Base-by-base conservation (phyloP, 768 basidiomycete genomes). In the Leccinellum albellum region DNA sequence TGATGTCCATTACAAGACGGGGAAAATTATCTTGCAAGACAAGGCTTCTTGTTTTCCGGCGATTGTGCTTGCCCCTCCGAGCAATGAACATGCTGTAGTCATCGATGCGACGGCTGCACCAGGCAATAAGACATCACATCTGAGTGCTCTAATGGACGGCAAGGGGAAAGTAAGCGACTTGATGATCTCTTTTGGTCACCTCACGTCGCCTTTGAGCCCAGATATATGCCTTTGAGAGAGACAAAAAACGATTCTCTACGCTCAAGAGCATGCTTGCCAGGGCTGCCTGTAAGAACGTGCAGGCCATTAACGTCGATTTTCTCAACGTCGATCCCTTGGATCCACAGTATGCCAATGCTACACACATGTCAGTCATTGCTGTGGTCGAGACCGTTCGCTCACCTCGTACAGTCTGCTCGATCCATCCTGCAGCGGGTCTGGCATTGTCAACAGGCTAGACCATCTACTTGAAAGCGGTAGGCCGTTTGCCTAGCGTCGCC, bases 21-120 rank as follows among this genome's bases (percentile, higher is more conserved):
- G 94, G 26, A 90, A 86, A 57, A 75, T 98, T 32, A 95, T 99
- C 58, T 75, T 98, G 6, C 97, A 99, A 72, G 97, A 99, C 72
- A 98, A 98, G 70, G 96, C 97, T 20, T 96, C 94, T 55, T 99
- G 97, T 73, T 94, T 99, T 71, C 93, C 97, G 17, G 93, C 96
- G 0, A 76, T 85, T 57, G 82, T 98, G 6, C 83, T 99, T n/a
- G 80, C 85, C 21, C 89, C 91, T 44, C 88, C 87, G 12, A 70
- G 66, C 20, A 77, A 82, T 21, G 59, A 66, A 1, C 70, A 78
- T 42, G 72, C 75, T 53, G 76, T 81, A 48, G 90, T 94, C 29
- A 89, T 98, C 40, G 96, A 98, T 71, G 94, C 93, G 13, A 98
- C 94, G 12, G 89, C 94, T 40, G 97, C 97, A 1, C 97, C 97